Conservation (phyloP, 176 grass and related monocot species). For the Avena atlantica region DNA sequence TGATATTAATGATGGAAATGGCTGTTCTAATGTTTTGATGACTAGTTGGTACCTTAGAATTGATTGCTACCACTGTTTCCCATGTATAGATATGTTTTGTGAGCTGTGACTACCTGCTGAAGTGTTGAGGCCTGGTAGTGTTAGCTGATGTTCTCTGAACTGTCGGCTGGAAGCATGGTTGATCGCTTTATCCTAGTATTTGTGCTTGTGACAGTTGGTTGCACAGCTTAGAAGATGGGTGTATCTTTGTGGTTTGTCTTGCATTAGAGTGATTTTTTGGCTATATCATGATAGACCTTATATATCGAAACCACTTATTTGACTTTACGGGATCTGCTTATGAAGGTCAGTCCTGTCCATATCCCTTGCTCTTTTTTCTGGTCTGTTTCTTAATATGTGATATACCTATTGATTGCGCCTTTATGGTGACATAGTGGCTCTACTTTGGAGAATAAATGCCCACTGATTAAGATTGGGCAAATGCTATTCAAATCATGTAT, state of each 20-base stretch:
- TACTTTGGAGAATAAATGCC: background rate
- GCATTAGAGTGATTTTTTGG: constrained; percentile 16
- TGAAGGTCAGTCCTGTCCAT: background rate
- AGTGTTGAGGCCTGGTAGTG: background rate
- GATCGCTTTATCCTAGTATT: background rate
- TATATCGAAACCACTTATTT: constrained; percentile 1
- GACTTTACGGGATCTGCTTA: constrained; percentile 1
- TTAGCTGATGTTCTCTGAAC: background rate
- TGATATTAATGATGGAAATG: constrained; percentile 11
- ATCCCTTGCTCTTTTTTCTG: background rate
- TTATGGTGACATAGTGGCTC: background rate
- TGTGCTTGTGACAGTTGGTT: background rate
- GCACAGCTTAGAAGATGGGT: background rate
- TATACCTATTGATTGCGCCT: background rate
- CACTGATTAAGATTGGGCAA: constrained; percentile 24
- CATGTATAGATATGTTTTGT: background rate
- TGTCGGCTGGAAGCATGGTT: background rate
- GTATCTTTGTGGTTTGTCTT: background rate
- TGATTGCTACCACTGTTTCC: background rate
- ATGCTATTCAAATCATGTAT: background rate
- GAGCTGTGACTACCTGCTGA: background rate
- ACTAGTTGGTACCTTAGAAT: background rate
- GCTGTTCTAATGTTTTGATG: constrained; percentile 5
- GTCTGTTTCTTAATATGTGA: background rate
- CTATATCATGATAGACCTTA: background rate